phyloP scores from a whole-genome alignment of 805 yeast species.

The Yarrowia keelungensis region DNA sequence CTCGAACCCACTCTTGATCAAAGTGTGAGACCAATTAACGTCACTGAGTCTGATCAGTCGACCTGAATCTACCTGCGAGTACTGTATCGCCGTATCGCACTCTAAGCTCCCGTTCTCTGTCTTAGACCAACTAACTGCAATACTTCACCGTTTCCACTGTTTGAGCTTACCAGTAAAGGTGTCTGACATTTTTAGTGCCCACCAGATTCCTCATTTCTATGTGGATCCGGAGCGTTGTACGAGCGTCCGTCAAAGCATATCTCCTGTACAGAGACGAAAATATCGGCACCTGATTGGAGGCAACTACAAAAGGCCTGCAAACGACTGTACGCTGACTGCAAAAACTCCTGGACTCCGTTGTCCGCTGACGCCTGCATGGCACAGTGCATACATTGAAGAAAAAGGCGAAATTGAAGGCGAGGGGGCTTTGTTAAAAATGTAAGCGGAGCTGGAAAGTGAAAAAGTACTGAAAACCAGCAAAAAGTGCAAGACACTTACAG shows the following conservation, averaged over 20 bases:
- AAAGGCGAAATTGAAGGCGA: too few species aligned
- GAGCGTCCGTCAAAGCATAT: neutral
- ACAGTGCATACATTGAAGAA: constrained; percentile 19
- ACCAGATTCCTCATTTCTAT: neutral
- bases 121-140: too few species aligned
- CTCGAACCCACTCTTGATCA: neutral
- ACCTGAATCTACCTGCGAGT: too few species aligned
- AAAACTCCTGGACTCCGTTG: neutral
- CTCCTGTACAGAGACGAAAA: neutral
- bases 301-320: constrained; percentile 1
- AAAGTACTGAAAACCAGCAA: too few species aligned
- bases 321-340: too few species aligned
- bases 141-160: neutral
- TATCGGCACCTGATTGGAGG: constrained; percentile 25
- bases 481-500: too few species aligned
- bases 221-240: constrained; percentile 23
- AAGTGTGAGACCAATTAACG: constrained; percentile 13
- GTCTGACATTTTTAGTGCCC: too few species aligned
- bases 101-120: too few species aligned
- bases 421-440: too few species aligned
- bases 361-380: constrained; percentile 5
- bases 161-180: constrained; percentile 9
- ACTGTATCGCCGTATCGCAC: too few species aligned
- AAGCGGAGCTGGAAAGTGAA: too few species aligned
- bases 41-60: neutral